Evolutionary conservation across 2,329 filamentous ascomycete genomes (phyloP).

Genomic region (Gaeumannomyces tritici): DNA sequence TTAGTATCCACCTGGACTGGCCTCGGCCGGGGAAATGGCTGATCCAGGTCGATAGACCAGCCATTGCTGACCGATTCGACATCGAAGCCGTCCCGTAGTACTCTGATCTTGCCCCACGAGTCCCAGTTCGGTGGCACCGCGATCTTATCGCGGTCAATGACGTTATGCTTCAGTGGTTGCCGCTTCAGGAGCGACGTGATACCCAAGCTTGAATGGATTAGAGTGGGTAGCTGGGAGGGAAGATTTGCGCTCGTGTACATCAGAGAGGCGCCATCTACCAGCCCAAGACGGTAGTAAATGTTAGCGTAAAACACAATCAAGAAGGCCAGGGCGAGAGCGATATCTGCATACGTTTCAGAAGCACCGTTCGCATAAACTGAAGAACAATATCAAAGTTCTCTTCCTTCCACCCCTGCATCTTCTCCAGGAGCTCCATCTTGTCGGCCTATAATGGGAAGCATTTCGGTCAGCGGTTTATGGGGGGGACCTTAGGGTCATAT

Average conservation of each 20-base stretch:
- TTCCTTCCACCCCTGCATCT: slow-evolving; percentile 87
- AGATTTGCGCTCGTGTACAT: slow-evolving; percentile 76
- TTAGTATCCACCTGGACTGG: background rate
- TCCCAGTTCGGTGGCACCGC: slow-evolving; percentile 96
- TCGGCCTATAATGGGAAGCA: slow-evolving; percentile 50
- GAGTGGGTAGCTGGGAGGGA: slow-evolving; percentile 64
- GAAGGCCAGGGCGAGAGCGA: background rate
- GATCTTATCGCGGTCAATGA: slow-evolving; percentile 90
- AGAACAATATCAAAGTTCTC: slow-evolving; percentile 94
- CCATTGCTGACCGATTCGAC: slow-evolving; percentile 76
- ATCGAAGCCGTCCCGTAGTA: slow-evolving; percentile 84
- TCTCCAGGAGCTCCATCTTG: slow-evolving; percentile 83
- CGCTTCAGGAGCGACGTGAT: slow-evolving; percentile 77
- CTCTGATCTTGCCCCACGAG: slow-evolving; percentile 93
- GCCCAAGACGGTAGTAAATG: background rate
- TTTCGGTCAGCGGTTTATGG: slow-evolving; percentile 12
- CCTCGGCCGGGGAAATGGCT: slow-evolving; percentile 25
- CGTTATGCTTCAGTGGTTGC: slow-evolving; percentile 75
- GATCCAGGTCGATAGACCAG: slow-evolving; percentile 78
- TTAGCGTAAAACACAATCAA: background rate
- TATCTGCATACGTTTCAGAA: slow-evolving; percentile 64
- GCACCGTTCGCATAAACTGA: slow-evolving; percentile 81
- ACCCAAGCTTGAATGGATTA: slow-evolving; percentile 77
- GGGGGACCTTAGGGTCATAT: background rate
- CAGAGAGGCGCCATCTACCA: slow-evolving; percentile 67